Conservation (phyloP, 2,329 filamentous ascomycete species). For the Daldinia eschscholtzii region DNA sequence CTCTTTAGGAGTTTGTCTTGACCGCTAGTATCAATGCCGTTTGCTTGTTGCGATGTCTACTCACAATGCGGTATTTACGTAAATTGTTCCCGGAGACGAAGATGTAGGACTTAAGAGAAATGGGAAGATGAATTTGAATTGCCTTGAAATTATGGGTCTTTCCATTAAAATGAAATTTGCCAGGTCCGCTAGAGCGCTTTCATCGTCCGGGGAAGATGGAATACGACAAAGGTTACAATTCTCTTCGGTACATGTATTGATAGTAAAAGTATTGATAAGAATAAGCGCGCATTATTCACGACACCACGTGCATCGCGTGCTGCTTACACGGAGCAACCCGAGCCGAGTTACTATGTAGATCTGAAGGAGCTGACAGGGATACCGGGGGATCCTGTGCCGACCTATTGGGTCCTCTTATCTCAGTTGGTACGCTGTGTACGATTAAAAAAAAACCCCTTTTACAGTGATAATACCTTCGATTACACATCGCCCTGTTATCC, state of each 20-base stretch:
- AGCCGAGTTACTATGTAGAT: constrained; percentile 18
- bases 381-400: constrained; percentile 11
- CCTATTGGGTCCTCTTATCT: constrained; percentile 3
- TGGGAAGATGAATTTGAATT: neutral
- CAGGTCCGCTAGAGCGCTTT: constrained; percentile 9
- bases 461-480: neutral
- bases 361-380: constrained; percentile 16
- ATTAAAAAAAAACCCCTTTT: neutral
- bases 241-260: no score
- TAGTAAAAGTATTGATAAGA: neutral
- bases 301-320: constrained; percentile 20
- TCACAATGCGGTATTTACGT: constrained; percentile 26
- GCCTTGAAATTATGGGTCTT: neutral
- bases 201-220: neutral
- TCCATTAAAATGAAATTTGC: neutral
- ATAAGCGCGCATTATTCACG: constrained; percentile 19
- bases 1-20: constrained; percentile 8
- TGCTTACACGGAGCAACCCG: constrained; percentile 13
- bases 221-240: no score
- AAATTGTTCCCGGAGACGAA: neutral
- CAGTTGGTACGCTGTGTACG: no score
- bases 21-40: constrained; percentile 18
- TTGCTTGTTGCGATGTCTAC: constrained; percentile 17
- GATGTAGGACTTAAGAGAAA: neutral
- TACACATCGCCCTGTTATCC: neutral